phyloP scores from a whole-genome alignment of 2,329 filamentous ascomycete species.

The Diaporthe destruens region DNA sequence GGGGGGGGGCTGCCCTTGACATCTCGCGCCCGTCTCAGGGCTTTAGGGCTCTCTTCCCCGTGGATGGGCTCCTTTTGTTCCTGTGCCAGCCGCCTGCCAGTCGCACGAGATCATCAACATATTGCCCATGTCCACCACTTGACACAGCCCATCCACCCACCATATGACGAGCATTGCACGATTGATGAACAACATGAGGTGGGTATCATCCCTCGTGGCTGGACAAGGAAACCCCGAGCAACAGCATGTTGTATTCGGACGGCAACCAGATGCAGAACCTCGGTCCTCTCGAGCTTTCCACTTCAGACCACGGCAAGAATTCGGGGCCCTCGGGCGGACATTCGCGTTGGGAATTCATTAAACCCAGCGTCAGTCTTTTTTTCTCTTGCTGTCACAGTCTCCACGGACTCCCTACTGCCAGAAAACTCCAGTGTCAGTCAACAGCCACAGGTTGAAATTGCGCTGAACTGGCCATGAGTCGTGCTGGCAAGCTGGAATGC shows the following conservation, averaged over 20 bases:
- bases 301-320: slow-evolving; percentile 1
- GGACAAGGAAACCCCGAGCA: slow-evolving; percentile 27
- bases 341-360: neutral
- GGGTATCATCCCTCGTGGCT: slow-evolving; percentile 14
- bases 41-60: slow-evolving; percentile 22
- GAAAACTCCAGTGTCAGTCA: neutral
- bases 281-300: slow-evolving; percentile 16
- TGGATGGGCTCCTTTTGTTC: slow-evolving; percentile 24
- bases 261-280: slow-evolving; percentile 29
- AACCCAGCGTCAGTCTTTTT: neutral
- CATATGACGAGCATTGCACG: slow-evolving; percentile 29
- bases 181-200: slow-evolving; percentile 14
- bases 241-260: slow-evolving; percentile 6
- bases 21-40: slow-evolving; percentile 7
- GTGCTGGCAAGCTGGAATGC: neutral
- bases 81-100: slow-evolving; percentile 22
- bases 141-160: slow-evolving; percentile 27
- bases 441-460: slow-evolving; percentile 1
- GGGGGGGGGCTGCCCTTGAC: slow-evolving; percentile 8
- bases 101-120: slow-evolving; percentile 15
- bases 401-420: neutral
- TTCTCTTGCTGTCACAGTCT: neutral
- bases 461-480: slow-evolving; percentile 23
- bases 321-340: slow-evolving; percentile 1
- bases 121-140: neutral